Conservation (phyloP, 768 basidiomycete species). For the Boletellus sp. region DNA sequence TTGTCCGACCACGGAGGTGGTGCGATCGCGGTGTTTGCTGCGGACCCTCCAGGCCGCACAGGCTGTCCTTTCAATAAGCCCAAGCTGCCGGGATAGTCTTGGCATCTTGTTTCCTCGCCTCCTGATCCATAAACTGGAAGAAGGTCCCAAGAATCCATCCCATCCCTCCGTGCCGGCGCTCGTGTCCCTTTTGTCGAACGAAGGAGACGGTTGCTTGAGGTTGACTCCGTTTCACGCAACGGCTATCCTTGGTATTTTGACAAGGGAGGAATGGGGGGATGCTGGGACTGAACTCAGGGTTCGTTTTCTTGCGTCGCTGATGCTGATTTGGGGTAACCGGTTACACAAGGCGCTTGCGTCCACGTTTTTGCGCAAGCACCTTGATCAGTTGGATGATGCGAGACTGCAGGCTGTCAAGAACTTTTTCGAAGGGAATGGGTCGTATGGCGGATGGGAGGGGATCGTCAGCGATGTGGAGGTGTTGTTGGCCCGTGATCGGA, state of each 20-base stretch:
- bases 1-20: constrained; percentile 31
- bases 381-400: constrained; percentile 28
- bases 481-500: constrained; percentile 1
- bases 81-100: constrained; percentile 29
- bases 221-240: constrained; percentile 29
- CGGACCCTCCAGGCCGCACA: constrained; percentile 37
- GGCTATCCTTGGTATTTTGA: constrained; percentile 38
- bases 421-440: constrained; percentile 17
- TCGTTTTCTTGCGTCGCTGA: constrained; percentile 15
- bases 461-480: constrained; percentile 13
- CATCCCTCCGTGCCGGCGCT: constrained; percentile 13
- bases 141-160: constrained; percentile 33
- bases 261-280: constrained; percentile 38
- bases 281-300: constrained; percentile 31
- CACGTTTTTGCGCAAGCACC: constrained; percentile 31
- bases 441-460: constrained; percentile 13
- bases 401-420: constrained; percentile 20
- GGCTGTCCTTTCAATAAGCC: constrained; percentile 20
- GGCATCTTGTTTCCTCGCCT: constrained; percentile 27
- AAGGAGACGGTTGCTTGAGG: constrained; percentile 27
- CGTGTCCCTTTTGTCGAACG: constrained; percentile 21
- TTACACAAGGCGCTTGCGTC: constrained; percentile 20
- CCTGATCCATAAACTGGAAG: constrained; percentile 39
- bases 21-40: constrained; percentile 39
- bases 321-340: constrained; percentile 3